Evolutionary conservation across 768 basidiomycete species (phyloP), one percentile per base, ranked within the genome.

Genomic region (Lactifluus volemus): DNA sequence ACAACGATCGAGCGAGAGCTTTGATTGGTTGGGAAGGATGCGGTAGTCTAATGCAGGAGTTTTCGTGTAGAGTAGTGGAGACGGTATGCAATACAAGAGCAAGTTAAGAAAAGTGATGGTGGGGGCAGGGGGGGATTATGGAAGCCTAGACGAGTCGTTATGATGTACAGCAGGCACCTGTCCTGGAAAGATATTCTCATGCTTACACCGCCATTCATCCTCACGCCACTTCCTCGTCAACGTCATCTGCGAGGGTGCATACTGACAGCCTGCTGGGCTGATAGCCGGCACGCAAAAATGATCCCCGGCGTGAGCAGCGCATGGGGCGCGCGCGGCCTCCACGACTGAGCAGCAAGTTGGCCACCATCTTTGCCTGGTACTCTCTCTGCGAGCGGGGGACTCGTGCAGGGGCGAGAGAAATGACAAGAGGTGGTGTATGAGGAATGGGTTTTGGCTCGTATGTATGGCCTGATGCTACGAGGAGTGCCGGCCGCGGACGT

Each of bases 261-360:
- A 25, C 21, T 17, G 62, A 65, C 10, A 65, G 55, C 30, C 62
- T 11, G 55, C 64, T 65, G 21, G 63, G 62, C 17, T 64, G 63
- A 15, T 65, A 65, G 6, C 63, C 63, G 1, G 55, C 51, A 12
- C 55, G 55, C 15, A 61, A 14, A 36, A 58, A 48, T 17, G 55
- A 56, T 17, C 42, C 50, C 5, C 61, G 61, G 1, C 55, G 57
- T 14, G 52, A 45, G 55, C 63, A 61, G 3, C 65, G 65, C 62
- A 65, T 63, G 41, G 62, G 62, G 7, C 63, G 65, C 10, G 59
- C 58, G 6, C 63, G 63, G 15, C 53, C 50, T 2, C 39, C 54
- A 41, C 65, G 65, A 29, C 34, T 60, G 59, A 66, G 65, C 15
- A 66, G 38, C 59, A 66, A 36, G 55, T 53, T 65, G 5, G 65